Percentiles rank a stretch among this genome's conserved stretches.
Conservation (phyloP, 139 green algal species). For the Volvox reticuliferus region DNA sequence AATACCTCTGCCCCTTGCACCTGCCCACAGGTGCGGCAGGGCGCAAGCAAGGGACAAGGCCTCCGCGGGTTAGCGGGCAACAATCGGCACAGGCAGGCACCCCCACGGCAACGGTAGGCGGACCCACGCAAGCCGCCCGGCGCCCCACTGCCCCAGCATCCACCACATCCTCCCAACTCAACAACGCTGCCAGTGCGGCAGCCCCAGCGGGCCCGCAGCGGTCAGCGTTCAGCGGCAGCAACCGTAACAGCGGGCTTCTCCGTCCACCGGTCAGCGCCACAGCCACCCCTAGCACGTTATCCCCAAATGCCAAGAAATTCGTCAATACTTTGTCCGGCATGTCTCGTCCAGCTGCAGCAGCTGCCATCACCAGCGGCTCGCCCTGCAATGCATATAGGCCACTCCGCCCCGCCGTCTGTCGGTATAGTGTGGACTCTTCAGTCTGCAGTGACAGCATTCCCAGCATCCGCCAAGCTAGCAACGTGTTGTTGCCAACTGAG, state of each 20-base stretch:
- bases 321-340: not conserved
- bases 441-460: slow-evolving; percentile 9
- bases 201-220: not conserved
- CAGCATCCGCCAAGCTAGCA: not conserved
- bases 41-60: too few relatives aligned
- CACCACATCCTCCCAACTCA: not conserved
- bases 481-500: not conserved
- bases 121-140: too few relatives aligned
- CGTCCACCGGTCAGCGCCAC: not conserved
- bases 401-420: not conserved
- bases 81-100: too few relatives aligned
- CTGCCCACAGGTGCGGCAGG: too few relatives aligned
- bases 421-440: not conserved
- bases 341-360: not conserved
- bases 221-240: not conserved
- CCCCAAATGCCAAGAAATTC: not conserved
- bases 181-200: not conserved
- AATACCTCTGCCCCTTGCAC: too few relatives aligned
- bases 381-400: not conserved
- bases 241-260: not conserved
- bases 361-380: not conserved
- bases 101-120: not conserved
- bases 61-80: too few relatives aligned
- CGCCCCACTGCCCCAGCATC: not conserved
- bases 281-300: not conserved